phyloP scores from a whole-genome alignment of 805 yeast genomes.

The Limtongia smithiae region DNA sequence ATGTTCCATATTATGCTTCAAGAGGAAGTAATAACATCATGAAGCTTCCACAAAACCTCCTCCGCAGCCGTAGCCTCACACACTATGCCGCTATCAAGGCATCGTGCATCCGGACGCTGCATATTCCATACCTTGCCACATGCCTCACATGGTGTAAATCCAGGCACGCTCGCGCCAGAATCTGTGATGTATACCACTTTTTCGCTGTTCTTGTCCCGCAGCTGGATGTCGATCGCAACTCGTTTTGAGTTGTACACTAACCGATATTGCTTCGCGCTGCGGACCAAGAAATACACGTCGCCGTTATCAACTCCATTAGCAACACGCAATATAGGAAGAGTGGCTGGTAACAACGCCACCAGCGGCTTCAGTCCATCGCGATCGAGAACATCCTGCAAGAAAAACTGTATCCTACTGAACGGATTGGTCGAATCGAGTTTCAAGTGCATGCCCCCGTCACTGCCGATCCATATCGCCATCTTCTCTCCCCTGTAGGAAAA shows the following conservation, averaged over 20 bases:
- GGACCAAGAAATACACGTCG: slow-evolving; percentile 20
- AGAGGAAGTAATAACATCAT: slow-evolving; percentile 8
- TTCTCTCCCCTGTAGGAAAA: slow-evolving; percentile 33
- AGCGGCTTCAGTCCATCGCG: slow-evolving; percentile 33
- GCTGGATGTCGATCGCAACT: slow-evolving; percentile 14
- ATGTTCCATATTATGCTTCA: no score
- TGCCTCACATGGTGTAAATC: slow-evolving; percentile 2
- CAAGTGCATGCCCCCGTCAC: slow-evolving; percentile 20
- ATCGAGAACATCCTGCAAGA: slow-evolving; percentile 33
- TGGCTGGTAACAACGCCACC: slow-evolving; percentile 32
- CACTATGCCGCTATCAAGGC: slow-evolving; percentile 20
- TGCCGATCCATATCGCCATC: slow-evolving; percentile 18
- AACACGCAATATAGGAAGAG: slow-evolving; percentile 33
- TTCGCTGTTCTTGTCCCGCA: slow-evolving; percentile 8
- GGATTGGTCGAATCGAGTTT: slow-evolving; percentile 31
- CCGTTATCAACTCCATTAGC: slow-evolving; percentile 22
- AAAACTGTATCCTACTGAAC: slow-evolving; percentile 32
- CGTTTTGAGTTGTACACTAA: slow-evolving; percentile 8
- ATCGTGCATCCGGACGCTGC: slow-evolving; percentile 5
- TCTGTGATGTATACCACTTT: slow-evolving; percentile 20
- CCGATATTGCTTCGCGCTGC: slow-evolving; percentile 23
- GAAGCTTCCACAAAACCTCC: slow-evolving; percentile 13
- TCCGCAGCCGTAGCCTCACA: slow-evolving; percentile 17
- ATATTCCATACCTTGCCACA: slow-evolving; percentile 17
- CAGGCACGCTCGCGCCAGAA: slow-evolving; percentile 1